These are phyloP conservation scores for Sinapis alba DNA, from an alignment of 441 rosid species.

Conservation along the genomic window DNA sequence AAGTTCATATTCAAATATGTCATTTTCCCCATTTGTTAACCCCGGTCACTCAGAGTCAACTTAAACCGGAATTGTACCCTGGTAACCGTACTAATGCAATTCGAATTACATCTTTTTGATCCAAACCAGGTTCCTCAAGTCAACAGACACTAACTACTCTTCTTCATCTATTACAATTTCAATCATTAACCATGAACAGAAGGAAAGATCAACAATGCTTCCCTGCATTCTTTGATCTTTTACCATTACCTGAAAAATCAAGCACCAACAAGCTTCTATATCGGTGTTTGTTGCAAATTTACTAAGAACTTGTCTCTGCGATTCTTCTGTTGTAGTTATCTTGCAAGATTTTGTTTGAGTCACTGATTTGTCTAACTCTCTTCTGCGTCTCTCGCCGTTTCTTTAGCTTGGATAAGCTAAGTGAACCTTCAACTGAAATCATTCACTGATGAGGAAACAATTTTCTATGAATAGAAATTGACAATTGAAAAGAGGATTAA, in stretches of 20 bases:
- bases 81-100: not conserved
- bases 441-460: conserved; percentile 13
- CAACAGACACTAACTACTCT: not conserved
- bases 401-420: conserved; percentile 62
- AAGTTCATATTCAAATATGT: no score
- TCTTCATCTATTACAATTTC: not conserved
- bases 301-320: conserved; percentile 31
- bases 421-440: conserved; percentile 72
- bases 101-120: not conserved
- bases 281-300: not conserved
- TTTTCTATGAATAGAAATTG: not conserved
- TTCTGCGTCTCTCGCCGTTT: conserved; percentile 44
- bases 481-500: not conserved
- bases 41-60: not conserved
- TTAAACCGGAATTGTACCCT: not conserved
- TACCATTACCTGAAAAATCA: conserved; percentile 15
- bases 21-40: not conserved
- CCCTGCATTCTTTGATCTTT: conserved; percentile 18
- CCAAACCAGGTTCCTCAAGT: not conserved
- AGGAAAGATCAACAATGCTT: not conserved
- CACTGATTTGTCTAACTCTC: conserved; percentile 5
- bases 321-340: conserved; percentile 30
- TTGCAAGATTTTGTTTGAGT: conserved; percentile 25
- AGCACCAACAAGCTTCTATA: conserved; percentile 2
- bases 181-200: not conserved